Conservation (phyloP, 2,329 filamentous ascomycete genomes). For the Phaeosphaeriaceae sp. region DNA sequence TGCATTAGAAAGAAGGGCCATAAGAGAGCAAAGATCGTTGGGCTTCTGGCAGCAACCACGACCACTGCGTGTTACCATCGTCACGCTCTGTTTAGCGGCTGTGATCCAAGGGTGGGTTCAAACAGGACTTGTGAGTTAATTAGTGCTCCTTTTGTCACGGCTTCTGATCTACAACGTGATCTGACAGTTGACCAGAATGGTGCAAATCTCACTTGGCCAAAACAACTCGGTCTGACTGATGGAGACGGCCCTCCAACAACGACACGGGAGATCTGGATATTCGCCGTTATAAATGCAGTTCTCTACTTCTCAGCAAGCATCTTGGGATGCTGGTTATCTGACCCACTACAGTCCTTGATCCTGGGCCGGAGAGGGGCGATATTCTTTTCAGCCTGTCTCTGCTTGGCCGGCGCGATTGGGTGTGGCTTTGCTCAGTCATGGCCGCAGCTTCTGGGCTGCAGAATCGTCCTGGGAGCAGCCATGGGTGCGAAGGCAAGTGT, state of each 20-base stretch:
- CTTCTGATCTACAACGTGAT: not conserved
- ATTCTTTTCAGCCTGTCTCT: constrained; percentile 3
- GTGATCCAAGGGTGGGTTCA: constrained; percentile 3
- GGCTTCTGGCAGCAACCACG: constrained; percentile 4
- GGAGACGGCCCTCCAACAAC: not conserved
- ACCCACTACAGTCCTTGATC: constrained; percentile 1
- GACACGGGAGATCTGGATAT: constrained; percentile 2
- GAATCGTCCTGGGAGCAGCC: constrained; percentile 2
- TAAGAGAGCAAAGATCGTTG: not conserved
- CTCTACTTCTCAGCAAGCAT: constrained; percentile 3
- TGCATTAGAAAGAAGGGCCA: not conserved
- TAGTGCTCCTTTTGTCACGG: not conserved
- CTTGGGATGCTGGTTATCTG: constrained; percentile 1
- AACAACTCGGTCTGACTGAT: not conserved
- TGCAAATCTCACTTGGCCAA: constrained; percentile 2
- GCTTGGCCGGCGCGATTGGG: constrained; percentile 1
- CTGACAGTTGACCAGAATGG: not conserved
- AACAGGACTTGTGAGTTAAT: not conserved
- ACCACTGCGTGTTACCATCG: constrained; percentile 3
- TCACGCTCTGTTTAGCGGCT: constrained; percentile 1
- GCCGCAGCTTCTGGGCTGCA: constrained; percentile 2
- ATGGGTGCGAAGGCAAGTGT: constrained; percentile 5
- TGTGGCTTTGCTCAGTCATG: constrained; percentile 3
- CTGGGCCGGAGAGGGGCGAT: constrained; percentile 1
- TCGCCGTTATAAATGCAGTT: not conserved